A percentile compares a stretch with the other conserved stretches of the same genome.
These are phyloP conservation scores for Auriscalpium orientale DNA, from an alignment of 768 basidiomycete genomes.

Conservation along the genomic window DNA sequence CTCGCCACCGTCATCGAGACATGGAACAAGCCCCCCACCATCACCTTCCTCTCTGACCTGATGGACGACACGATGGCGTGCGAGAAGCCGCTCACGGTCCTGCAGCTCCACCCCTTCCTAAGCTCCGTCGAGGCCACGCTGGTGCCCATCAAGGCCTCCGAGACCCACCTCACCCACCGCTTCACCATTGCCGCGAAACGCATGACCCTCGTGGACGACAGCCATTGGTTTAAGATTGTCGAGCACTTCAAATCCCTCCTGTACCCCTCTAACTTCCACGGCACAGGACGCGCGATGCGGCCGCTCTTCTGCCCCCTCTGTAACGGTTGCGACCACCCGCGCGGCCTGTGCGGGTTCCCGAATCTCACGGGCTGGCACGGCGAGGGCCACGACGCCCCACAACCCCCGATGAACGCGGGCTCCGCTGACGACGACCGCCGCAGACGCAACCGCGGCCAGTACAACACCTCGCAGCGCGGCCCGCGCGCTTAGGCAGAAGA, in stretches of 20 bases:
- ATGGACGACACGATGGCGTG: background rate
- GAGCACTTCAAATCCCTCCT: background rate
- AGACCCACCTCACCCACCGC: background rate
- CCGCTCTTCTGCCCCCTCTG: background rate
- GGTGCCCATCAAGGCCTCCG: background rate
- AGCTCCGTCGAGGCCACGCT: background rate
- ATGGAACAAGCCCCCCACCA: background rate
- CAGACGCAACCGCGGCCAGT: too few relatives aligned
- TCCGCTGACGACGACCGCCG: too few relatives aligned
- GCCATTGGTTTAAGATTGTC: background rate
- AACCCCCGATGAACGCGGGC: too few relatives aligned
- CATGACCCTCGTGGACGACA: background rate
- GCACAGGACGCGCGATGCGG: background rate
- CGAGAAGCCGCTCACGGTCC: background rate
- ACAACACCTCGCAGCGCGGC: too few relatives aligned
- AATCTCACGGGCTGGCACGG: background rate
- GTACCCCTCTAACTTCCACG: background rate
- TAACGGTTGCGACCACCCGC: background rate
- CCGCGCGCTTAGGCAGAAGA: too few relatives aligned
- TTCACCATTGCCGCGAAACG: background rate
- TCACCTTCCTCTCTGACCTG: too few relatives aligned
- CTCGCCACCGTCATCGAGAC: background rate
- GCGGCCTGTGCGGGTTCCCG: background rate
- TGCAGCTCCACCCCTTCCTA: background rate
- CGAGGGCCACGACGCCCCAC: too few relatives aligned